Conservation (phyloP, 2,329 filamentous ascomycete species). For the Aureobasidium uvarum region DNA sequence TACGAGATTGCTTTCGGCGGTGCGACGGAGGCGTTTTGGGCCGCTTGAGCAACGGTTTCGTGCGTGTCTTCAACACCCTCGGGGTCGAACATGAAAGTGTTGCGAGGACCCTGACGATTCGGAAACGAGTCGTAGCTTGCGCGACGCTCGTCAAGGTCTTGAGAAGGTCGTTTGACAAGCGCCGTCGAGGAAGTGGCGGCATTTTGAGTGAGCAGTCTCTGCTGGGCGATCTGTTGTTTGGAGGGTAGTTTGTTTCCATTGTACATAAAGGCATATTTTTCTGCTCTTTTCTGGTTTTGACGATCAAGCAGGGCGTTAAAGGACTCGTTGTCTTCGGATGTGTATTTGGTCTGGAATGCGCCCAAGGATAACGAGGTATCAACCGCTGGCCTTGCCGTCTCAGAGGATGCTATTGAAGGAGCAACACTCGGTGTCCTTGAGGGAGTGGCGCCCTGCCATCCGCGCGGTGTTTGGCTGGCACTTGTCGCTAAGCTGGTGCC, state of each 20-base stretch:
- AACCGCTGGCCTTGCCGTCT: slow-evolving; percentile 42
- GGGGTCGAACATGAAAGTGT: slow-evolving; percentile 81
- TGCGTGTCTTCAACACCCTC: slow-evolving; percentile 59
- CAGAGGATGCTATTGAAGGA: slow-evolving; percentile 46
- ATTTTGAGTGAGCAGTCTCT: slow-evolving; percentile 56
- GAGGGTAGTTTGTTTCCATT: slow-evolving; percentile 76
- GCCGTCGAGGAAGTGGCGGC: slow-evolving; percentile 40
- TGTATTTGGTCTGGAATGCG: slow-evolving; percentile 88
- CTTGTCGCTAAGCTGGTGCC: slow-evolving; percentile 39
- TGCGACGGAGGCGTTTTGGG: slow-evolving; percentile 67
- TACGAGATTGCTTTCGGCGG: slow-evolving; percentile 76
- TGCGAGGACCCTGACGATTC: slow-evolving; percentile 60
- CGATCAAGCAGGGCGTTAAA: slow-evolving; percentile 91
- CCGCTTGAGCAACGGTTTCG: slow-evolving; percentile 64
- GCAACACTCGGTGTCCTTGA: slow-evolving; percentile 45
- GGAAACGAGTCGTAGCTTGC: slow-evolving; percentile 76
- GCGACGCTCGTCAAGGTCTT: slow-evolving; percentile 66
- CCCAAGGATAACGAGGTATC: slow-evolving; percentile 78
- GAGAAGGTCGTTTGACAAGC: slow-evolving; percentile 46
- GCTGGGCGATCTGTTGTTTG: slow-evolving; percentile 65
- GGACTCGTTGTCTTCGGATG: slow-evolving; percentile 95
- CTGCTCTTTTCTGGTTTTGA: slow-evolving; percentile 78
- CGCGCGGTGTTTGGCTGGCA: slow-evolving; percentile 55
- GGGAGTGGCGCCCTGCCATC: slow-evolving; percentile 71
- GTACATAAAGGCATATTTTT: slow-evolving; percentile 89